These are phyloP conservation scores for Colletotrichum endophyticum DNA, from an alignment of 2,329 filamentous ascomycete genomes.

Conservation along the genomic window DNA sequence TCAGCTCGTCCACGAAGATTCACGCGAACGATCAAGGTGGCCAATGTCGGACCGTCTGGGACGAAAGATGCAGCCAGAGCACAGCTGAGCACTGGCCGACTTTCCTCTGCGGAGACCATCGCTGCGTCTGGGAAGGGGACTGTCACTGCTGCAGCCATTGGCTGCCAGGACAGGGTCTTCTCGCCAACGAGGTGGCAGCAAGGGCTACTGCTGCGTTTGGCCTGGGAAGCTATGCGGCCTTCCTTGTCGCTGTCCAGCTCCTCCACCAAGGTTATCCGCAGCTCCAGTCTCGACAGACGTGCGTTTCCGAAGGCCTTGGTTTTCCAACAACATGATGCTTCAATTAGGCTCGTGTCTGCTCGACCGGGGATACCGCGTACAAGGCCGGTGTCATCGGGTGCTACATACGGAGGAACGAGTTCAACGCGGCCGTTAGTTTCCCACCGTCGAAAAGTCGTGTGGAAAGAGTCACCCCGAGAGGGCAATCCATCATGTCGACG, in stretches of 20 bases:
- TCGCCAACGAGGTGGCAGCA: neutral
- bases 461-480: neutral
- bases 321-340: neutral
- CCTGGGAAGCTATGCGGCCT: neutral
- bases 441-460: neutral
- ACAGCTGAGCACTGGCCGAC: neutral
- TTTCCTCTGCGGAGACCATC: neutral
- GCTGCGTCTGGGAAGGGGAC: neutral
- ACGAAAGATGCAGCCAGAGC: neutral
- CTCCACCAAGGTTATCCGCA: neutral
- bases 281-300: neutral
- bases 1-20: neutral
- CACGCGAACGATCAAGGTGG: neutral
- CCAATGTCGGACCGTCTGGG: neutral
- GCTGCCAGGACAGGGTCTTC: neutral
- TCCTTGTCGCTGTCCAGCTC: neutral
- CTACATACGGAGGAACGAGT: neutral
- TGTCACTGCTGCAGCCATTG: neutral
- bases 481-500: neutral
- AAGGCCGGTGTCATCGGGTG: neutral
- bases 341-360: neutral
- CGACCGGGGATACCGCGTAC: neutral
- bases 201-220: neutral
- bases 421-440: neutral
- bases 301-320: neutral